phyloP scores from a whole-genome alignment of 257 asterid species.

The Nicotiana benthamiana region DNA sequence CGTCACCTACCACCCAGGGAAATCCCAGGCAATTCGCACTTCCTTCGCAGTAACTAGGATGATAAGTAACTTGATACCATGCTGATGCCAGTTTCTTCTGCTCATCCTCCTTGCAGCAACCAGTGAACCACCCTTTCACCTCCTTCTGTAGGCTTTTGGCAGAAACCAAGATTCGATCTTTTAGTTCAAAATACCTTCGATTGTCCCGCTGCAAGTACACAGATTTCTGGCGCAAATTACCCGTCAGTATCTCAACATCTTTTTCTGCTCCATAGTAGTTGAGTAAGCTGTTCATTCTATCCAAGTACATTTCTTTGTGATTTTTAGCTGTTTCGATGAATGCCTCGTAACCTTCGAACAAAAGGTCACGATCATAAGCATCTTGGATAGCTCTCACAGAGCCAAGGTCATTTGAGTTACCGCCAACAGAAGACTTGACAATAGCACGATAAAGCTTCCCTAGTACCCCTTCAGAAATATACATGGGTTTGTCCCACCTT shows the following conservation, averaged over 20 bases:
- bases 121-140: conserved; percentile 57
- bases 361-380: conserved; percentile 55
- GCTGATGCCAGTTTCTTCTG: conserved; percentile 66
- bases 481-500: conserved; percentile 78
- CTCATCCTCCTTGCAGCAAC: conserved; percentile 30
- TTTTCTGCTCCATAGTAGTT: conserved; percentile 57
- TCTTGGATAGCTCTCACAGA: conserved; percentile 19
- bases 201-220: conserved; percentile 64
- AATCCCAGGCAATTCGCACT: conserved; percentile 68
- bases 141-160: conserved; percentile 67
- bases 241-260: conserved; percentile 86
- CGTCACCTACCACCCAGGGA: conserved; percentile 80
- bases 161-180: conserved; percentile 65
- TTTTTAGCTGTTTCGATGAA: conserved; percentile 40
- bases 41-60: conserved; percentile 30
- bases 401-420: conserved; percentile 9
- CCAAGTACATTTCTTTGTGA: conserved; percentile 64
- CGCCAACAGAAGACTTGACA: conserved; percentile 15
- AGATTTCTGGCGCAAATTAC: conserved; percentile 52
- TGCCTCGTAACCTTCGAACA: conserved; percentile 52
- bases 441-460: conserved; percentile 85
- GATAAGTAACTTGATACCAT: conserved; percentile 79
- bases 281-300: conserved; percentile 39
- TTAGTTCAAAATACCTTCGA: conserved; percentile 71
- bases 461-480: conserved; percentile 52